A percentile compares a stretch with the other conserved stretches of the same genome.
Evolutionary conservation across 2,329 filamentous ascomycete genomes (phyloP).

Genomic region (Colletotrichum horii): DNA sequence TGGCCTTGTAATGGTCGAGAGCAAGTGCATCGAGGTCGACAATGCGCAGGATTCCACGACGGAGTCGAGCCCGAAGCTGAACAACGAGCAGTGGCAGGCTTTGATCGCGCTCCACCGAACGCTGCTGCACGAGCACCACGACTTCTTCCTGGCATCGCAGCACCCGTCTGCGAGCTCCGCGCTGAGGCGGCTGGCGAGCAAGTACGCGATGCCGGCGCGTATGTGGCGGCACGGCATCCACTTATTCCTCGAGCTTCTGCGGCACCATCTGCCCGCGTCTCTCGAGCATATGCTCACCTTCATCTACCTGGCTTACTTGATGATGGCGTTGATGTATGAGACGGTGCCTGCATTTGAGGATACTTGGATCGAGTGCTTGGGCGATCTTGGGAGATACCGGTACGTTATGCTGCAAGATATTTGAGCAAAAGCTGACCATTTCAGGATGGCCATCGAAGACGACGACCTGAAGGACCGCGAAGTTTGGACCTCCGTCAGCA

Average conservation of each 20-base stretch:
- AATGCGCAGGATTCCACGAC: conserved; percentile 58
- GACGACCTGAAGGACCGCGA: conserved; percentile 77
- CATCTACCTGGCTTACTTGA: conserved; percentile 86
- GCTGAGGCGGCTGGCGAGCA: conserved; percentile 71
- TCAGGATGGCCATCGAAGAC: conserved; percentile 84
- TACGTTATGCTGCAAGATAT: conserved; percentile 13
- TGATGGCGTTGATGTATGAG: conserved; percentile 86
- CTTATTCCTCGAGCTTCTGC: conserved; percentile 77
- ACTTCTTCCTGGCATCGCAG: conserved; percentile 86
- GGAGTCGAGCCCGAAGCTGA: conserved; percentile 49
- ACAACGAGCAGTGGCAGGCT: conserved; percentile 79
- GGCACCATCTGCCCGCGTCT: conserved; percentile 75
- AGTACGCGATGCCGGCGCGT: conserved; percentile 88
- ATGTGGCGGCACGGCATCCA: conserved; percentile 97
- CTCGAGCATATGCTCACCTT: conserved; percentile 91
- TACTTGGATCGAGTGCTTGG: conserved; percentile 92
- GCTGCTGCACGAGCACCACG: conserved; percentile 80
- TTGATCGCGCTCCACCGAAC: conserved; percentile 83
- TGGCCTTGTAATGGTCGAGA: conserved; percentile 83
- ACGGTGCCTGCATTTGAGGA: conserved; percentile 83
- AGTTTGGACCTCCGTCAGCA: conserved; percentile 79
- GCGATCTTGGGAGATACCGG: conserved; percentile 79
- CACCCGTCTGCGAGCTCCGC: conserved; percentile 78
- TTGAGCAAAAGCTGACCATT: not conserved
- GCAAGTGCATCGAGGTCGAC: conserved; percentile 85